A percentile compares a stretch with the other conserved stretches of the same genome.
Evolutionary conservation across 1,284 basidiomycete species (phyloP).

Genomic region (Cryptococcus amylolentus): DNA sequence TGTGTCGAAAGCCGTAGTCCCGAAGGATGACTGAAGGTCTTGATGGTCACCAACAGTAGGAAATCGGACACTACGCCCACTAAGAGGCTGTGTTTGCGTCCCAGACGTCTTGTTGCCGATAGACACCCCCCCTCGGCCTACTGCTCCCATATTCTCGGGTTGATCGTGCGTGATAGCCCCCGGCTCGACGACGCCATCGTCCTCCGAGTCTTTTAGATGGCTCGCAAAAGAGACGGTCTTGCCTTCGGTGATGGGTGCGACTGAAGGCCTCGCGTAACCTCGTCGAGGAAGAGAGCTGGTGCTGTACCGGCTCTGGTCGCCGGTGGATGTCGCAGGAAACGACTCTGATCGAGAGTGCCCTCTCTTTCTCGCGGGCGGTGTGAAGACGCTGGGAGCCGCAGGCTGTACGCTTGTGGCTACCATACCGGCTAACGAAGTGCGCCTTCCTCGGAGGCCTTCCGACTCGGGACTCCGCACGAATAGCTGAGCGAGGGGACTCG

Average conservation of each 20-base stretch:
- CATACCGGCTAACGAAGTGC: slow-evolving; percentile 17
- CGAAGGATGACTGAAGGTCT: slow-evolving; percentile 2
- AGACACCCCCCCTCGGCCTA: neutral
- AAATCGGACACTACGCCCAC: slow-evolving; percentile 1
- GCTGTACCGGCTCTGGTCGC: neutral
- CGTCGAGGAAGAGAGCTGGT: neutral
- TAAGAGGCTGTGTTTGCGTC: slow-evolving; percentile 2
- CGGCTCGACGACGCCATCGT: neutral
- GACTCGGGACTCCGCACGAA: slow-evolving; percentile 30
- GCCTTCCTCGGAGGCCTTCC: slow-evolving; percentile 12
- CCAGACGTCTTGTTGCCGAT: neutral
- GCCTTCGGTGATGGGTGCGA: slow-evolving; percentile 24
- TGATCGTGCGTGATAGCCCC: neutral
- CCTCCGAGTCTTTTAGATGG: neutral
- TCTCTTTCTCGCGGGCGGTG: slow-evolving; percentile 12
- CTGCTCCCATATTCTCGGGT: neutral
- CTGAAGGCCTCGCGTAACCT: slow-evolving; percentile 7
- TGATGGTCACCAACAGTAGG: neutral
- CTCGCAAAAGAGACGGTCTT: slow-evolving; percentile 14
- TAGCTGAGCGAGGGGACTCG: slow-evolving; percentile 46
- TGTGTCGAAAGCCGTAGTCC: neutral
- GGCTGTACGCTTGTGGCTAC: slow-evolving; percentile 22
- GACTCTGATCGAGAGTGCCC: slow-evolving; percentile 5
- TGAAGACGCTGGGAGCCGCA: slow-evolving; percentile 11
- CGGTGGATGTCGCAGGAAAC: neutral